Conservation (phyloP, 495 filamentous ascomycete genomes). For the Penicillium bovifimosum region DNA sequence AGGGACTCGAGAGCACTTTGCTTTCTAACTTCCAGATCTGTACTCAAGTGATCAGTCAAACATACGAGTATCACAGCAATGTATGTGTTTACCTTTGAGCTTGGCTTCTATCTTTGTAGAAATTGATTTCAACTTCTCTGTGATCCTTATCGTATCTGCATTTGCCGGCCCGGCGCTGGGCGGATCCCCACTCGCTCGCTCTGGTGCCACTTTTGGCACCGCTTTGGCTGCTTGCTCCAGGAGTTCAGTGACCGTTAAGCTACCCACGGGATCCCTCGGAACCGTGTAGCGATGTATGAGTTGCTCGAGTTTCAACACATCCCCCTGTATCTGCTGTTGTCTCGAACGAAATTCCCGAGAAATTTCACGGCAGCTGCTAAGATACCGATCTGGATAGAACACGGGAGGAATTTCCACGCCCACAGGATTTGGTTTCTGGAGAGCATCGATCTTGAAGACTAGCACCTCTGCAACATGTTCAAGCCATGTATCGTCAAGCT, state of each 20-base stretch:
- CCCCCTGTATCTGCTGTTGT: conserved; percentile 32
- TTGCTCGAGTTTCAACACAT: conserved; percentile 38
- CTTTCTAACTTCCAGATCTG: conserved; percentile 51
- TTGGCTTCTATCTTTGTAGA: conserved; percentile 45
- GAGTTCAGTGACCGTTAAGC: conserved; percentile 27
- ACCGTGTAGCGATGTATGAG: conserved; percentile 29
- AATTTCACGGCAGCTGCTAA: conserved; percentile 51
- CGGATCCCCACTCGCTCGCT: conserved; percentile 16
- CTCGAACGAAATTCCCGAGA: conserved; percentile 45
- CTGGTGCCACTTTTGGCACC: conserved; percentile 21
- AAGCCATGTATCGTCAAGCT: conserved; percentile 51
- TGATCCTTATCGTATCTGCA: conserved; percentile 28
- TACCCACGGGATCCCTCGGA: conserved; percentile 16
- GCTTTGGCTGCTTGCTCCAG: conserved; percentile 35
- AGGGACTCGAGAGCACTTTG: conserved; percentile 43
- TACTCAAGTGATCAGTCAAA: conserved; percentile 9
- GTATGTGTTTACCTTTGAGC: conserved; percentile 36
- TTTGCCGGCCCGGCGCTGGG: conserved; percentile 14
- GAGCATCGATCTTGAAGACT: conserved; percentile 50
- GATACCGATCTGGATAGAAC: conserved; percentile 76
- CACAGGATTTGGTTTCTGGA: conserved; percentile 41
- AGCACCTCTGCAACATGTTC: conserved; percentile 62
- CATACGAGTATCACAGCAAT: neutral
- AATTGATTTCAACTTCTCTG: conserved; percentile 34
- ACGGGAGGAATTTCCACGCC: conserved; percentile 63